Conservation (phyloP, 495 filamentous ascomycete genomes). For the Penicillium maclennaniae region DNA sequence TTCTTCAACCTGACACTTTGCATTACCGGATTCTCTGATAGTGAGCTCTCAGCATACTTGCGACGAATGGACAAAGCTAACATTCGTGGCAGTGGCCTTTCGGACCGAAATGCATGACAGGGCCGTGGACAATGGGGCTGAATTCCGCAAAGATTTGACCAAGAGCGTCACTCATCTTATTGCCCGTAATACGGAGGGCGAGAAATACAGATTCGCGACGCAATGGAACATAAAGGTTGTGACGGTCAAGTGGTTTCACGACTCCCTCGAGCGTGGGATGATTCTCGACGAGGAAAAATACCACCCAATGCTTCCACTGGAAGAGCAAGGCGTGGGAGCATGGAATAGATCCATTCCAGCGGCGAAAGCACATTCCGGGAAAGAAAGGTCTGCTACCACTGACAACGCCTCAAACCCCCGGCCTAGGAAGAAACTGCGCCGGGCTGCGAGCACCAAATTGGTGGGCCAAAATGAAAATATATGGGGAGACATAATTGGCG, state of each 20-base stretch:
- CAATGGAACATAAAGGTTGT: conserved; percentile 77
- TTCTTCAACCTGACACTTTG: conserved; percentile 70
- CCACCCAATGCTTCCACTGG: conserved; percentile 62
- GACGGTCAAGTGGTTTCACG: conserved; percentile 75
- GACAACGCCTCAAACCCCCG: conserved; percentile 32
- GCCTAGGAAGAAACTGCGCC: conserved; percentile 62
- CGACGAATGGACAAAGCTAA: conserved; percentile 8
- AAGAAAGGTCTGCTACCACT: conserved; percentile 1
- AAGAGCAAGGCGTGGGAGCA: conserved; percentile 72
- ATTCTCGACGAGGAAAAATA: conserved; percentile 80
- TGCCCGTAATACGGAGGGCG: conserved; percentile 69
- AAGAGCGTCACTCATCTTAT: conserved; percentile 80
- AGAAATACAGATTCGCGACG: conserved; percentile 82
- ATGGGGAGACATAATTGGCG: conserved; percentile 82
- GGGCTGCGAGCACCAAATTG: conserved; percentile 75
- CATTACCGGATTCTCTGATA: conserved; percentile 85
- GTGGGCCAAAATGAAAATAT: conserved; percentile 73
- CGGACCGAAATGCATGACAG: conserved; percentile 63
- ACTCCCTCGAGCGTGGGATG: conserved; percentile 90
- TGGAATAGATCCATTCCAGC: conserved; percentile 56
- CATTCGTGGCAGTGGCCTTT: conserved; percentile 49
- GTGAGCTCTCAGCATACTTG: conserved; percentile 44
- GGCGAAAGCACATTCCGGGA: conserved; percentile 27
- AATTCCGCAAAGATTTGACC: conserved; percentile 82
- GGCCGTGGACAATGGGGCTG: conserved; percentile 65